Base-by-base conservation (phyloP, 2,329 filamentous ascomycete genomes). In the Fusarium vanettenii region DNA sequence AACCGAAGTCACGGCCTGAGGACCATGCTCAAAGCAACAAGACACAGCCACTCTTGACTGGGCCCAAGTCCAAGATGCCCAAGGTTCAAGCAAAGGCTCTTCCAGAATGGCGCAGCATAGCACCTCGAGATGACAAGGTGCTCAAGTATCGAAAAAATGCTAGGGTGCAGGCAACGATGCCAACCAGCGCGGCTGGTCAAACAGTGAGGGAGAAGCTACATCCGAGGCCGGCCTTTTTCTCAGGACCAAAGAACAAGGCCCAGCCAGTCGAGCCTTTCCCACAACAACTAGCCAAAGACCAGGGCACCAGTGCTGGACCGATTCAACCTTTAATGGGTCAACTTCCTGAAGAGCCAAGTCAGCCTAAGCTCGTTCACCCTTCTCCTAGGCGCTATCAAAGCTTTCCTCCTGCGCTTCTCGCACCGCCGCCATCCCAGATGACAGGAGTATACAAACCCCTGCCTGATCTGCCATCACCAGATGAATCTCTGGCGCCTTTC, bases 321-420 rank as follows among this genome's bases (percentile, higher is more conserved):
- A 29, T 62, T 43, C 69, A 65, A 41, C 45, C 67, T 14, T 67
- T 59, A 11, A 70, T 50, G 60, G 57, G 65, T 31, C 70, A 64
- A 31, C 45, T 65, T 11, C 66, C 62, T 7, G 67, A 59, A 59
- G 60, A 66, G 27, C 11, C 64, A 13, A 67, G 52, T 16, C 64
- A 64, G 10, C 63, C 64, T 4, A 31, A 27, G 35, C 25, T 63
- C 9, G 45, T 35, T 16, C 66, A 68, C 6, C 62, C 61, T 27
- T 63, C 16, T 9, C 74, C 57, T 4, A 76, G 43, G 56, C 73
- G 75, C 16, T 39, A 65, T 35, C 74, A 73, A 25, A 76, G 74
- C 39, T 56, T 77, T 7, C 75, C 70, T 48, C 61, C 56, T 29
- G 63, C 67, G 33, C 35, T 65, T 9, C 27, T 73, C 52, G 63